These are phyloP conservation scores for Lipomyces yamanashiensis DNA, from an alignment of 805 yeast genomes.

Conservation along the genomic window DNA sequence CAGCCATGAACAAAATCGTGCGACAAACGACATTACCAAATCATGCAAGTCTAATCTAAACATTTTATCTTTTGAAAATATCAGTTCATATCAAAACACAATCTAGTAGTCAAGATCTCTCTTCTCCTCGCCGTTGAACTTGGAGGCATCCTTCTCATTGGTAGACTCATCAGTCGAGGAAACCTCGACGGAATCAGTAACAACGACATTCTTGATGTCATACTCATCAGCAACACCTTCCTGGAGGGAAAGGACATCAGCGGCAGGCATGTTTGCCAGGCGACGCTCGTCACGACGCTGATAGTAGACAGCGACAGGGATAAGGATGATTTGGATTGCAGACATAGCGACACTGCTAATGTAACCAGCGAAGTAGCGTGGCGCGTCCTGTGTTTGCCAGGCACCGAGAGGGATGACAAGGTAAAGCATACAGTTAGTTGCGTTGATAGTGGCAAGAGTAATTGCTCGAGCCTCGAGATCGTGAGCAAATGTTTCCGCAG, in stretches of 20 bases:
- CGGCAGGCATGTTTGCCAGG: not conserved
- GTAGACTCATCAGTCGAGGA: not conserved
- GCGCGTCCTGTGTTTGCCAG: conserved; percentile 46
- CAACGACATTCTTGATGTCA: not conserved
- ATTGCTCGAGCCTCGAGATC: conserved; percentile 60
- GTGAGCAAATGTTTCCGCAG: conserved; percentile 60
- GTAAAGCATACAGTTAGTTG: conserved; percentile 58
- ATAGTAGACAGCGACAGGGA: conserved; percentile 52
- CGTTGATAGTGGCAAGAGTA: conserved; percentile 57
- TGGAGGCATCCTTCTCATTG: not conserved
- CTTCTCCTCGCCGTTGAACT: not conserved
- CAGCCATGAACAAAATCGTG: too few relatives aligned
- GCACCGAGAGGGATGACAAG: conserved; percentile 58
- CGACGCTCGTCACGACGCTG: conserved; percentile 52
- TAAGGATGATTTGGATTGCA: conserved; percentile 25
- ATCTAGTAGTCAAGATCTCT: not conserved
- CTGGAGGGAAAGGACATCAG: not conserved
- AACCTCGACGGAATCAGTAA: not conserved
- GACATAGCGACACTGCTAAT: conserved; percentile 32
- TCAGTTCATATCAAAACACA: too few relatives aligned
- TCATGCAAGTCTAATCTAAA: too few relatives aligned
- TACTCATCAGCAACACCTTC: not conserved
- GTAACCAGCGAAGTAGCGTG: conserved; percentile 42
- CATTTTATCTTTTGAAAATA: too few relatives aligned
- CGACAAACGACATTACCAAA: too few relatives aligned